Percentiles rank a stretch among this genome's conserved stretches.
Evolutionary conservation across 331 rosid genomes (phyloP).

Genomic region (Quercus phellos): DNA sequence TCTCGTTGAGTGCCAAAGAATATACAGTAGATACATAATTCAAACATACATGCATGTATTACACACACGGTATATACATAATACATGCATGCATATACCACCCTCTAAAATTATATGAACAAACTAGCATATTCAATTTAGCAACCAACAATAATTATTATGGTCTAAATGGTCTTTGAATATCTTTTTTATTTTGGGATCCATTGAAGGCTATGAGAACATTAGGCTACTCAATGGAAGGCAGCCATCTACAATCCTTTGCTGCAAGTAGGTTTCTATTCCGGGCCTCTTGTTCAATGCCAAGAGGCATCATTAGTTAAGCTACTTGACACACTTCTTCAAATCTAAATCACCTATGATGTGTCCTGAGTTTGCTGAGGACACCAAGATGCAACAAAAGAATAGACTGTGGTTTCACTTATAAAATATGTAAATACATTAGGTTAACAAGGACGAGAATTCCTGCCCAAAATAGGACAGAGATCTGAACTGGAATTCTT

Average conservation of each 20-base stretch:
- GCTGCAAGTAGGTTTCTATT: not conserved
- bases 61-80: too few relatives aligned
- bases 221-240: not conserved
- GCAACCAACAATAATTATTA: not conserved
- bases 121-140: not conserved
- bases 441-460: not conserved
- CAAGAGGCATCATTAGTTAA: not conserved
- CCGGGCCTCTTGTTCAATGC: not conserved
- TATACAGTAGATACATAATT: too few relatives aligned
- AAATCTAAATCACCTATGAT: not conserved
- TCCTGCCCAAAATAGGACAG: not conserved
- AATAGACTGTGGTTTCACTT: not conserved
- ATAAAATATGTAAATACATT: too few relatives aligned
- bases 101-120: not conserved
- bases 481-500: not conserved
- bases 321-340: not conserved
- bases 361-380: constrained; percentile 3
- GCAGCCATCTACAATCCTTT: not conserved
- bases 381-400: not conserved
- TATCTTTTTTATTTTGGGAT: not conserved
- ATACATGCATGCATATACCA: too few relatives aligned
- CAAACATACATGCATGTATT: too few relatives aligned
- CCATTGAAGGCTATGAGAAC: not conserved
- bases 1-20: too few relatives aligned
- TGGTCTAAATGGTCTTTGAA: not conserved